Evolutionary conservation across 306 rosid species (phyloP).

Genomic region (Castanopsis chinensis): DNA sequence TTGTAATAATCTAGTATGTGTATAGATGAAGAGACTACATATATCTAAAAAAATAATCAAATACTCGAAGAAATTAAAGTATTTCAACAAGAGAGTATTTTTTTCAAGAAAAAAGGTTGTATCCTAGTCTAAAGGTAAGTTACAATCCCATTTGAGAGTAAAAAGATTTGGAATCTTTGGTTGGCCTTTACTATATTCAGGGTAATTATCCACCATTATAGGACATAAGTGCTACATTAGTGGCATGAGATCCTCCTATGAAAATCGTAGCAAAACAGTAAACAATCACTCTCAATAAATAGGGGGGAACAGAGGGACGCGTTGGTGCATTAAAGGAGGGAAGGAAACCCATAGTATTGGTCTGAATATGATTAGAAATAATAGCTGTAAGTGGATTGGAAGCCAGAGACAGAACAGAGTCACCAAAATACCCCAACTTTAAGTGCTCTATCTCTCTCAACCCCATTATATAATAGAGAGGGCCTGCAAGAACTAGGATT

Average conservation of each 20-base stretch:
- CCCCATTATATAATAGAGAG: slow-evolving; percentile 14
- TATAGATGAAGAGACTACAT: rapidly evolving
- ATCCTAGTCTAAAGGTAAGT: no score
- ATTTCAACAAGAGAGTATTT: no score
- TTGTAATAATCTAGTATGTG: rapidly evolving
- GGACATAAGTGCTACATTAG: no score
- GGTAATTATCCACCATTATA: no score
- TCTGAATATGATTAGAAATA: slow-evolving; percentile 15
- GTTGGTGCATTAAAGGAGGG: slow-evolving; percentile 36
- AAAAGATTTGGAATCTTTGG: no score
- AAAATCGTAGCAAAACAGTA: no score
- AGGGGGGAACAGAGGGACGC: slow-evolving; percentile 13
- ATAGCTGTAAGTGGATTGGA: slow-evolving; percentile 35
- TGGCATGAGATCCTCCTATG: no score
- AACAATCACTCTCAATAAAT: not conserved
- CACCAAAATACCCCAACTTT: not conserved
- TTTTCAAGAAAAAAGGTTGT: no score
- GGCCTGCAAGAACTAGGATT: slow-evolving; percentile 54
- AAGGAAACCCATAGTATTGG: slow-evolving; percentile 54
- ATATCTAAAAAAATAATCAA: no score
- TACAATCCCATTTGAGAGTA: no score
- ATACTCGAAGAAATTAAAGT: no score
- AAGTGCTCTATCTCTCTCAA: not conserved
- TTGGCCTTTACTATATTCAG: no score
- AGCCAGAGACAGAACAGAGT: slow-evolving; percentile 20